A percentile compares a stretch with the other conserved stretches of the same genome.
These are phyloP conservation scores for Chaetoscypha palmicola DNA, from an alignment of 2,329 filamentous ascomycete genomes.

Conservation along the genomic window DNA sequence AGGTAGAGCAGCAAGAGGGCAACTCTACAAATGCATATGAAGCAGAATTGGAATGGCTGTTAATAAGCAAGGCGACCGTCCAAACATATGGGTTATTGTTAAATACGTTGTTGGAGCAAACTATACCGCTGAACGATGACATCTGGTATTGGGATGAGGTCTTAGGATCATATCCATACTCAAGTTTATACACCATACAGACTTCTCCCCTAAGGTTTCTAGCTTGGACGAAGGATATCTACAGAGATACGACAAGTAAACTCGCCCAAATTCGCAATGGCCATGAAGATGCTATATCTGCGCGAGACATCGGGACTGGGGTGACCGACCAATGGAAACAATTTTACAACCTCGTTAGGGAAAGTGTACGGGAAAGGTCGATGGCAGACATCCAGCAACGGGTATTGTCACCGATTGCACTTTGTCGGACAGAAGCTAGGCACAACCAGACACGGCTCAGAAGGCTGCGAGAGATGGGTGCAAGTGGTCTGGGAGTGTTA, in stretches of 20 bases:
- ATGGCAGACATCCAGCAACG: constrained; percentile 63
- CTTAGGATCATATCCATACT: constrained; percentile 68
- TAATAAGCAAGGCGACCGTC: constrained; percentile 86
- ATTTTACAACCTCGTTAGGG: constrained; percentile 76
- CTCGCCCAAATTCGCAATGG: constrained; percentile 25
- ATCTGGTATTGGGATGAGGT: constrained; percentile 96
- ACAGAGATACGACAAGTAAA: constrained; percentile 41
- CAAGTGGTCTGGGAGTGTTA: constrained; percentile 78
- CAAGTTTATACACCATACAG: constrained; percentile 77
- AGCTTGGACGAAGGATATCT: constrained; percentile 65
- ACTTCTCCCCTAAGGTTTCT: constrained; percentile 72
- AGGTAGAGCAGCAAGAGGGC: constrained; percentile 31
- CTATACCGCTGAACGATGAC: constrained; percentile 75
- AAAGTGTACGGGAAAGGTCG: constrained; percentile 67
- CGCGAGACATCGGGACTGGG: constrained; percentile 26
- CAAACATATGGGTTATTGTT: constrained; percentile 81
- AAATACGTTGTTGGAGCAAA: constrained; percentile 71
- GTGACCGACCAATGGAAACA: constrained; percentile 50
- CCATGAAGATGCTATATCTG: constrained; percentile 23
- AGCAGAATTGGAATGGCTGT: constrained; percentile 79
- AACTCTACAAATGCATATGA: constrained; percentile 49
- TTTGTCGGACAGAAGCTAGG: constrained; percentile 67
- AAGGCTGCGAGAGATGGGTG: constrained; percentile 70
- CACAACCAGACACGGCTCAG: constrained; percentile 66
- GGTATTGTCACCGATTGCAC: constrained; percentile 71